Evolutionary conservation across 2,329 filamentous ascomycete genomes (phyloP).

Genomic region (Fusarium heterosporum): DNA sequence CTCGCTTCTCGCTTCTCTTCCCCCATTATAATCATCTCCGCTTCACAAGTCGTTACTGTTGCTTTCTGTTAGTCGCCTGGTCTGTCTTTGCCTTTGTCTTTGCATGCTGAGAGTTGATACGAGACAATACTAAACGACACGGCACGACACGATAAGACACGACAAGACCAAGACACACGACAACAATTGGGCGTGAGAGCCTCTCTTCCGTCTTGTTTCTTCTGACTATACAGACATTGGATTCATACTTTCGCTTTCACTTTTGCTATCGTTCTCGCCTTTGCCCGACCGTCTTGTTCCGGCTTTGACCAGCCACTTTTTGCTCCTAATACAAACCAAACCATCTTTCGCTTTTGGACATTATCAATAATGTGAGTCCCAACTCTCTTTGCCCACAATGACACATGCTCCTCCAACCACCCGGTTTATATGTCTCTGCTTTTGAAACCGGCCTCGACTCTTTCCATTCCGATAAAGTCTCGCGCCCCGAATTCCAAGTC

Average conservation of each 20-base stretch:
- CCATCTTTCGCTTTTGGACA: conserved; percentile 46
- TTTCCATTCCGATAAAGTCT: conserved; percentile 39
- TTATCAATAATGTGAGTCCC: conserved; percentile 53
- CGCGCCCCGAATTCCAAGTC: conserved; percentile 25
- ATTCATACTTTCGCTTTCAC: conserved; percentile 1
- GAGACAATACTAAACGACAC: conserved; percentile 4
- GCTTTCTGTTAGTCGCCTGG: conserved; percentile 33
- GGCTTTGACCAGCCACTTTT: conserved; percentile 44
- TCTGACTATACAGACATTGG: conserved; percentile 22
- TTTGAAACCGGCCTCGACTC: conserved; percentile 21
- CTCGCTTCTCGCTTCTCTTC: conserved; percentile 13
- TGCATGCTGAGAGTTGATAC: not conserved
- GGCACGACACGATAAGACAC: not conserved
- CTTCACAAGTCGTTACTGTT: conserved; percentile 28
- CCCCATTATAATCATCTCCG: conserved; percentile 40
- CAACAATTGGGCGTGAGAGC: conserved; percentile 9
- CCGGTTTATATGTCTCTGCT: conserved; percentile 31
- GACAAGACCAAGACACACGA: not conserved
- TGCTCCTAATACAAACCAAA: conserved; percentile 44
- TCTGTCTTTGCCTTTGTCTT: conserved; percentile 11
- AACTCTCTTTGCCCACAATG: conserved; percentile 47
- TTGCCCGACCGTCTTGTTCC: conserved; percentile 40
- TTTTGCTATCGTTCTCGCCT: conserved; percentile 38
- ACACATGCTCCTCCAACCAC: conserved; percentile 50
- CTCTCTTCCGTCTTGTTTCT: conserved; percentile 21